A percentile compares a stretch with the other conserved stretches of the same genome.
These are phyloP conservation scores for Trypanosoma scelopori DNA, from an alignment of 208 protist genomes.

Conservation along the genomic window DNA sequence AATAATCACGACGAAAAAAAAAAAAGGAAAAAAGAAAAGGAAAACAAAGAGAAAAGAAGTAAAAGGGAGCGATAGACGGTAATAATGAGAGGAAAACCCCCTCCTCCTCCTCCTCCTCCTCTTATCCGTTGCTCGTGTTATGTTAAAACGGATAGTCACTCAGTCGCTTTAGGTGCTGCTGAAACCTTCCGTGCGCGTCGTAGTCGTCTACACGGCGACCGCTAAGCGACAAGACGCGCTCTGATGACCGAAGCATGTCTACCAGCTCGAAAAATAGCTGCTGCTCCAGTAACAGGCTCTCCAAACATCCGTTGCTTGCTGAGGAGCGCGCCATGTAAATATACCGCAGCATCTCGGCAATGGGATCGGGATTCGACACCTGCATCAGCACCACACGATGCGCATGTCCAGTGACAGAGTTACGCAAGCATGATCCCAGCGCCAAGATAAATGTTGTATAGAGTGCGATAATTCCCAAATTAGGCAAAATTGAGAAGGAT, in stretches of 20 bases:
- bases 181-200: conserved; percentile 24
- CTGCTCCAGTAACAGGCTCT: conserved; percentile 60
- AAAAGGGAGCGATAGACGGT: too few species aligned
- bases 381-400: conserved; percentile 50
- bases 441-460: conserved; percentile 81
- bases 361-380: conserved; percentile 53
- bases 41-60: conserved; percentile 2
- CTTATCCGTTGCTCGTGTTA: conserved; percentile 5
- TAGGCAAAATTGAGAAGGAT: conserved; percentile 51
- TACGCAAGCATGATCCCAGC: conserved; percentile 55
- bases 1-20: background rate
- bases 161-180: conserved; percentile 25
- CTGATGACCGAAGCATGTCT: conserved; percentile 60
- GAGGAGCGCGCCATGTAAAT: conserved; percentile 55
- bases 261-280: conserved; percentile 72
- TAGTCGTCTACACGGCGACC: conserved; percentile 62
- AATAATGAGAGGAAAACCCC: too few species aligned
- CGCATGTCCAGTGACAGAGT: conserved; percentile 47
- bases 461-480: conserved; percentile 67
- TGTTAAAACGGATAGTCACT: conserved; percentile 36
- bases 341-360: conserved; percentile 51
- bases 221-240: conserved; percentile 38
- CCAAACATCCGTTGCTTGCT: conserved; percentile 41
- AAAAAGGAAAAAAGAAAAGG: conserved; percentile 11
- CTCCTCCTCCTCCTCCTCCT: background rate